Conservation (phyloP, 2,329 filamentous ascomycete species). For the Pseudogymnoascus sp. region DNA sequence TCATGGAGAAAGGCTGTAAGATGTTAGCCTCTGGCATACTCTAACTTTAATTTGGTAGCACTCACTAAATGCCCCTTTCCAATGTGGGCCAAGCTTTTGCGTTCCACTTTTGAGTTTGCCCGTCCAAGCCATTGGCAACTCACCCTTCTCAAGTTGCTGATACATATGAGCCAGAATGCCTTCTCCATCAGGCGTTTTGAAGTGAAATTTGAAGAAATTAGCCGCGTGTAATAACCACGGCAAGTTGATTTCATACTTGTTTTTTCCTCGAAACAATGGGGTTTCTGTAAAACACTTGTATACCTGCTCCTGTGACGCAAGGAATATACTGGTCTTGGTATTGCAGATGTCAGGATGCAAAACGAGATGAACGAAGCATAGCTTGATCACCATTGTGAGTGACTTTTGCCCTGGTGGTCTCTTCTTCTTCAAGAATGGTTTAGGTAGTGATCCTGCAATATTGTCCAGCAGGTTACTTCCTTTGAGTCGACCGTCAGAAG, state of each 20-base stretch:
- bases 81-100: slow-evolving; percentile 34
- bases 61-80: slow-evolving; percentile 44
- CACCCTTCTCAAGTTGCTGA: slow-evolving; percentile 27
- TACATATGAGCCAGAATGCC: slow-evolving; percentile 32
- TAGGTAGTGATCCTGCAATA: not conserved
- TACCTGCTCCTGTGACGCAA: slow-evolving; percentile 37
- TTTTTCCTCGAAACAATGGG: slow-evolving; percentile 36
- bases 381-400: slow-evolving; percentile 21
- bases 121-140: slow-evolving; percentile 38
- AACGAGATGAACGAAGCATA: slow-evolving; percentile 22
- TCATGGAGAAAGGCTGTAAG: slow-evolving; percentile 13
- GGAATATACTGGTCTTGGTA: slow-evolving; percentile 27
- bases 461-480: not conserved
- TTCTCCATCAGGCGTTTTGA: slow-evolving; percentile 32
- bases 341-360: slow-evolving; percentile 23
- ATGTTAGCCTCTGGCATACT: slow-evolving; percentile 13
- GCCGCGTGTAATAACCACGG: slow-evolving; percentile 40
- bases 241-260: slow-evolving; percentile 35
- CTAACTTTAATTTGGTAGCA: not conserved
- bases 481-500: not conserved
- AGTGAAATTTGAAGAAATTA: slow-evolving; percentile 48
- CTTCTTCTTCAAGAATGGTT: not conserved
- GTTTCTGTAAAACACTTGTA: slow-evolving; percentile 31
- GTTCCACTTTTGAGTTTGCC: slow-evolving; percentile 29
- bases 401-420: not conserved